These are phyloP conservation scores for Populus simonii DNA, from an alignment of 345 rosid species.

Conservation along the genomic window DNA sequence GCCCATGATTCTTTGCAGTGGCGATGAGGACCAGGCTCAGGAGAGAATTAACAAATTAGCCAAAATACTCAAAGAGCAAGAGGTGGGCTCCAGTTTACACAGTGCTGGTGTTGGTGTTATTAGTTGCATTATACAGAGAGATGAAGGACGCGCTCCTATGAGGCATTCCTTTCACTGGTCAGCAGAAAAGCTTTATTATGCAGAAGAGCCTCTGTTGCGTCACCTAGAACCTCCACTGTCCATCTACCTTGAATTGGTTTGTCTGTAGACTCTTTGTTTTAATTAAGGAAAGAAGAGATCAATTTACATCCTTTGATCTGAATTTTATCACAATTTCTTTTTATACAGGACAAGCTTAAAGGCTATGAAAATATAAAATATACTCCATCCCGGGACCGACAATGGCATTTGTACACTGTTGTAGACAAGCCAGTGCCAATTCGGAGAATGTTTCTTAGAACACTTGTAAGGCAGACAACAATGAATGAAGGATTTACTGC, in stretches of 20 bases:
- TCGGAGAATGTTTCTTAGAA: conserved; percentile 93
- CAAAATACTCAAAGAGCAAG: conserved; percentile 86
- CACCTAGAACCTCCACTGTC: conserved; percentile 98
- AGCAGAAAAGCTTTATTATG: conserved; percentile 66
- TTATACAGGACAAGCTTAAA: conserved; percentile 89
- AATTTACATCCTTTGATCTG: conserved; percentile 11
- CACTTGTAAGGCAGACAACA: conserved; percentile 87
- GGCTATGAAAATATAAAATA: conserved; percentile 72
- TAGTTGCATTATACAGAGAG: conserved; percentile 97
- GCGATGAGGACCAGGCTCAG: conserved; percentile 99
- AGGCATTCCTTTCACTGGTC: conserved; percentile 98
- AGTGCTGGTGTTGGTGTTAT: conserved; percentile 88
- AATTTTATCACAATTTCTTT: conserved; percentile 11
- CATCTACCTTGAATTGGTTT: conserved; percentile 89
- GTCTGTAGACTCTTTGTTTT: conserved; percentile 17
- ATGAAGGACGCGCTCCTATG: conserved; percentile 98
- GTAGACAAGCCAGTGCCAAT: conserved; percentile 72
- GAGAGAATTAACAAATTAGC: conserved; percentile 89
- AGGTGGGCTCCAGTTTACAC: conserved; percentile 66
- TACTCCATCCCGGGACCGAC: conserved; percentile 80
- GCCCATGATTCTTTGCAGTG: conserved; percentile 55
- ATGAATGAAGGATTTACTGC: conserved; percentile 57
- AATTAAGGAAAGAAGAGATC: neutral
- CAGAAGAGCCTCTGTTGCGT: conserved; percentile 90
- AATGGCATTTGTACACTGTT: conserved; percentile 91